These are phyloP conservation scores for Plasmodium vinckei DNA, from an alignment of 169 alveolate genomes.

Conservation along the genomic window DNA sequence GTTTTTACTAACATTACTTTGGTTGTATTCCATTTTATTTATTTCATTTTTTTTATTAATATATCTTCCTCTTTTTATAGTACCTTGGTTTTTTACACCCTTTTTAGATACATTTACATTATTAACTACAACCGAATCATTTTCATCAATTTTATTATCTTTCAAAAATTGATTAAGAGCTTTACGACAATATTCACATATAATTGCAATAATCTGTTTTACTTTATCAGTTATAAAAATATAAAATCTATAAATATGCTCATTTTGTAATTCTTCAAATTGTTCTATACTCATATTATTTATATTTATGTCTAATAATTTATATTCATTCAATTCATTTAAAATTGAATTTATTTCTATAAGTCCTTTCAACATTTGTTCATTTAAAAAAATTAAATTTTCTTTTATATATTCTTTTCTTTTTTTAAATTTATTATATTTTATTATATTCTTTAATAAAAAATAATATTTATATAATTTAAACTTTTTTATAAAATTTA, in stretches of 20 bases:
- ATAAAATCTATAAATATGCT: constrained; percentile 17
- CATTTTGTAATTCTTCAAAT: constrained; percentile 28
- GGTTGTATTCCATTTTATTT: background rate
- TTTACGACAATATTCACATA: constrained; percentile 26
- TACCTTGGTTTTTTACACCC: background rate
- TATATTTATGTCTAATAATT: constrained; percentile 32
- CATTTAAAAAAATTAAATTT: constrained; percentile 37
- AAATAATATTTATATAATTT: constrained; percentile 46
- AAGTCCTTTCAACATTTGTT: constrained; percentile 18
- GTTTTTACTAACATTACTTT: background rate
- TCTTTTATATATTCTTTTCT: constrained; percentile 43
- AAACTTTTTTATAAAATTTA: constrained; percentile 39
- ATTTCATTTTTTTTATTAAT: background rate
- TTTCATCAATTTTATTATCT: constrained; percentile 8
- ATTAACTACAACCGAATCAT: background rate
- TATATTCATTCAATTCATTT: constrained; percentile 6
- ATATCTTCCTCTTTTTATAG: background rate
- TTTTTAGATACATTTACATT: background rate
- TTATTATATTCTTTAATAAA: constrained; percentile 38
- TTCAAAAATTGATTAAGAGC: constrained; percentile 20
- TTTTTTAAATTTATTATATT: constrained; percentile 17
- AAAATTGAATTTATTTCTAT: constrained; percentile 19
- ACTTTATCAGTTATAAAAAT: constrained; percentile 17
- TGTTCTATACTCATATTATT: constrained; percentile 44
- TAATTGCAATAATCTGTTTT: constrained; percentile 16